Conservation (phyloP, 2,329 filamentous ascomycete species). For the Ophiostoma ulmi region DNA sequence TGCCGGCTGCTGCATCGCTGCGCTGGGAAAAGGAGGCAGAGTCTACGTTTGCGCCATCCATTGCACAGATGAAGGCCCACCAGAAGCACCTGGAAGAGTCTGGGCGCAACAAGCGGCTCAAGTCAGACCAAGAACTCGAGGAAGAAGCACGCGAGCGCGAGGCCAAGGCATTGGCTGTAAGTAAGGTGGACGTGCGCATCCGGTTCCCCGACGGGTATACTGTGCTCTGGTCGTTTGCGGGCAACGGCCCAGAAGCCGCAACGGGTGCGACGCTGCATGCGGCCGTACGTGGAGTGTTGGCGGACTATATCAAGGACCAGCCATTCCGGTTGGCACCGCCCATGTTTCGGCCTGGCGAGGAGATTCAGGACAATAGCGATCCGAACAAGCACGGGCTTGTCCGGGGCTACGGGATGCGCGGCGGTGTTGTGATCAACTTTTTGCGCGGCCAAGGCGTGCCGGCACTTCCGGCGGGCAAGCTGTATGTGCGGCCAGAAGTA, state of each 20-base stretch:
- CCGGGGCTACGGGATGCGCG: slow-evolving; percentile 62
- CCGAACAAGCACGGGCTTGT: slow-evolving; percentile 56
- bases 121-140: slow-evolving; percentile 75
- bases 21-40: slow-evolving; percentile 46
- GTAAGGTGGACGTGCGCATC: slow-evolving; percentile 68
- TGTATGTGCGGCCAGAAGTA: slow-evolving; percentile 55
- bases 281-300: slow-evolving; percentile 68
- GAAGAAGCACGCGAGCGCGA: slow-evolving; percentile 61
- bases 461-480: slow-evolving; percentile 44
- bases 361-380: slow-evolving; percentile 45
- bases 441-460: slow-evolving; percentile 64
- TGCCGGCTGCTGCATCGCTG: slow-evolving; percentile 60
- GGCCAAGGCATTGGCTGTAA: slow-evolving; percentile 60
- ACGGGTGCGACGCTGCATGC: slow-evolving; percentile 68
- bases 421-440: slow-evolving; percentile 69
- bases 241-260: slow-evolving; percentile 49
- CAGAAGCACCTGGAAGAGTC: slow-evolving; percentile 60
- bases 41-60: slow-evolving; percentile 68
- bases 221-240: slow-evolving; percentile 63
- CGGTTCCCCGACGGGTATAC: slow-evolving; percentile 83
- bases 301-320: slow-evolving; percentile 53
- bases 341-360: slow-evolving; percentile 42
- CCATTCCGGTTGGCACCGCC: slow-evolving; percentile 68
- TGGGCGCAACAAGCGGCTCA: slow-evolving; percentile 68
- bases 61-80: slow-evolving; percentile 69